Percentiles rank a stretch among this genome's conserved stretches.
phyloP scores from a whole-genome alignment of 495 filamentous ascomycete genomes.

The Penicillium mononematosum region DNA sequence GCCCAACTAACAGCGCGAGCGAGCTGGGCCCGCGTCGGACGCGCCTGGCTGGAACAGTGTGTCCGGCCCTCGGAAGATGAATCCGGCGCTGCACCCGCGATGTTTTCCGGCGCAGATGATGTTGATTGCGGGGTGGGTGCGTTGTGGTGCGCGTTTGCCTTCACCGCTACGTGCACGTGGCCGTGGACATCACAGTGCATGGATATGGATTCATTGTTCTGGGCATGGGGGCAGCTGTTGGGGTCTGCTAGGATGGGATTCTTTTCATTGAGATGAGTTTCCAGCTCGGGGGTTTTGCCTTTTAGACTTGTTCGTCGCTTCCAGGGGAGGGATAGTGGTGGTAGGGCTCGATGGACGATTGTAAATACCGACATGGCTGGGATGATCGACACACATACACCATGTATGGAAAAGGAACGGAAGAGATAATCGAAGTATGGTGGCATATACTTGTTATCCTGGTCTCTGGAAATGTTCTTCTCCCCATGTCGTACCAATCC shows the following conservation, averaged over 20 bases:
- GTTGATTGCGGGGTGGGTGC: conserved; percentile 4
- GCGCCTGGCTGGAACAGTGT: conserved; percentile 5
- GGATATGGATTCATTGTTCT: conserved; percentile 1
- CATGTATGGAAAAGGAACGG: neutral
- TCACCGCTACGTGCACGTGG: conserved; percentile 33
- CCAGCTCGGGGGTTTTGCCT: conserved; percentile 22
- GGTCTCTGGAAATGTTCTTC: neutral
- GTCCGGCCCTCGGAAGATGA: conserved; percentile 8
- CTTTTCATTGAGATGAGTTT: conserved; percentile 4
- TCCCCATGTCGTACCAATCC: neutral
- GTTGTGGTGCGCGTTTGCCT: conserved; percentile 10
- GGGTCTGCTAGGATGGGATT: neutral
- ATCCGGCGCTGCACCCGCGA: conserved; percentile 10
- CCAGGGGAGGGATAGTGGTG: conserved; percentile 23
- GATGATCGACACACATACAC: conserved; percentile 8
- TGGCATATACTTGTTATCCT: neutral
- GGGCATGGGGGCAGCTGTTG: neutral
- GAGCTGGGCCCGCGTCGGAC: conserved; percentile 17
- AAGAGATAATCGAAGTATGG: neutral
- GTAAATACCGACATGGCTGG: conserved; percentile 27
- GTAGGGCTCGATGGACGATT: conserved; percentile 28
- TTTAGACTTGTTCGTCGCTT: conserved; percentile 20
- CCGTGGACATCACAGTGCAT: conserved; percentile 26
- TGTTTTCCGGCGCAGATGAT: neutral
- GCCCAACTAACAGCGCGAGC: conserved; percentile 38